phyloP scores from a whole-genome alignment of 345 rosid genomes.

The Salix brachista region DNA sequence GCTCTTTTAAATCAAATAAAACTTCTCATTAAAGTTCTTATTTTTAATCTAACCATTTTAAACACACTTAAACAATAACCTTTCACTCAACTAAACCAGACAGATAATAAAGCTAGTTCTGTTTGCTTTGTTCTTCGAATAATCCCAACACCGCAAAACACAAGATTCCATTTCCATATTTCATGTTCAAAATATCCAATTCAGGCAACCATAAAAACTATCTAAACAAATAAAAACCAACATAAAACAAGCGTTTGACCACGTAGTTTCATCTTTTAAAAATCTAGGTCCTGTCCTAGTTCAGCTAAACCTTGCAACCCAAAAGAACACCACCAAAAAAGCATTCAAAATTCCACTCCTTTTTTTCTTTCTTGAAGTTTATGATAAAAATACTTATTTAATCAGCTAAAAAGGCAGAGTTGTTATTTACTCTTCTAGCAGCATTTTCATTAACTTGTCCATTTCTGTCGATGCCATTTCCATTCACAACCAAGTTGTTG shows the following conservation, averaged over 20 bases:
- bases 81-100: background rate
- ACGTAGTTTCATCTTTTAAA: background rate
- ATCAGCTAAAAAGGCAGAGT: background rate
- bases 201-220: background rate
- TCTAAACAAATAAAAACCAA: background rate
- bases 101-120: background rate
- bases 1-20: background rate
- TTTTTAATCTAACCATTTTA: background rate
- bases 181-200: background rate
- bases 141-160: background rate
- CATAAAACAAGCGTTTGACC: background rate
- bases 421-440: background rate
- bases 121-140: background rate
- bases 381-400: background rate
- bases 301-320: background rate
- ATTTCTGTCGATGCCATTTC: background rate
- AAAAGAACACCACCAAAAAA: background rate
- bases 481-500: background rate
- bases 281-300: background rate
- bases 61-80: background rate
- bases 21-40: background rate
- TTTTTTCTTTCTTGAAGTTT: background rate
- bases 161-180: background rate
- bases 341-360: background rate
- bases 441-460: background rate